Evolutionary conservation across 768 basidiomycete genomes (phyloP).

Genomic region (Daedaleopsis nitida): DNA sequence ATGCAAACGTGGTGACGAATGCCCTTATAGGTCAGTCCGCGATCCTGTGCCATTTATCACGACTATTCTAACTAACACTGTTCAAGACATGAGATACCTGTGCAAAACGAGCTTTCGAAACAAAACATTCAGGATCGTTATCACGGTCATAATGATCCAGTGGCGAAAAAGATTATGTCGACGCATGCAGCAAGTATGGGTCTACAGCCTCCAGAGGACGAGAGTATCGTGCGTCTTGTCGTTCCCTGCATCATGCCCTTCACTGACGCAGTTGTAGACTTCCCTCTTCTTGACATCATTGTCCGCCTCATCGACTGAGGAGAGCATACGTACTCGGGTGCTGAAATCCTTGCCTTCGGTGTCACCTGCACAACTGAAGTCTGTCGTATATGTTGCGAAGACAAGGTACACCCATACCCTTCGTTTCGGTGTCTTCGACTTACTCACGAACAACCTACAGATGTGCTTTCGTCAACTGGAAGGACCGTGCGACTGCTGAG

Average conservation of each 20-base stretch:
- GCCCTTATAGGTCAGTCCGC: slow-evolving; percentile 73
- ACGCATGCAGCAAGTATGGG: slow-evolving; percentile 82
- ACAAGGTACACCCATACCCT: slow-evolving; percentile 50
- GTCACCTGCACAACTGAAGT: slow-evolving; percentile 70
- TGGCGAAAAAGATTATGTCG: slow-evolving; percentile 86
- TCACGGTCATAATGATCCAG: slow-evolving; percentile 91
- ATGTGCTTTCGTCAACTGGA: slow-evolving; percentile 97
- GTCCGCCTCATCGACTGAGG: slow-evolving; percentile 68
- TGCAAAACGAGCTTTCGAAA: slow-evolving; percentile 78
- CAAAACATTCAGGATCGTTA: slow-evolving; percentile 96
- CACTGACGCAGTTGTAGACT: slow-evolving; percentile 48
- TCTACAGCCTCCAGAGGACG: slow-evolving; percentile 87
- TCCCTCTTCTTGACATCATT: slow-evolving; percentile 86
- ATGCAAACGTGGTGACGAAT: slow-evolving; percentile 88
- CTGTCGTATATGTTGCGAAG: slow-evolving; percentile 84
- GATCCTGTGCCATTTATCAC: neutral
- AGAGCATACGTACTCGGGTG: slow-evolving; percentile 72
- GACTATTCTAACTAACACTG: neutral
- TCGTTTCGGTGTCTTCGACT: neutral
- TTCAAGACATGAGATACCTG: slow-evolving; percentile 85
- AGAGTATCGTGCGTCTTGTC: slow-evolving; percentile 66
- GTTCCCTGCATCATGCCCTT: slow-evolving; percentile 1
- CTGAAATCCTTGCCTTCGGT: slow-evolving; percentile 65
- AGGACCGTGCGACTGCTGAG: slow-evolving; percentile 80
- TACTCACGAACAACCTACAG: slow-evolving; percentile 36